These are phyloP conservation scores for Aspergillus sp. DNA, from an alignment of 2,329 filamentous ascomycete genomes.

Conservation along the genomic window DNA sequence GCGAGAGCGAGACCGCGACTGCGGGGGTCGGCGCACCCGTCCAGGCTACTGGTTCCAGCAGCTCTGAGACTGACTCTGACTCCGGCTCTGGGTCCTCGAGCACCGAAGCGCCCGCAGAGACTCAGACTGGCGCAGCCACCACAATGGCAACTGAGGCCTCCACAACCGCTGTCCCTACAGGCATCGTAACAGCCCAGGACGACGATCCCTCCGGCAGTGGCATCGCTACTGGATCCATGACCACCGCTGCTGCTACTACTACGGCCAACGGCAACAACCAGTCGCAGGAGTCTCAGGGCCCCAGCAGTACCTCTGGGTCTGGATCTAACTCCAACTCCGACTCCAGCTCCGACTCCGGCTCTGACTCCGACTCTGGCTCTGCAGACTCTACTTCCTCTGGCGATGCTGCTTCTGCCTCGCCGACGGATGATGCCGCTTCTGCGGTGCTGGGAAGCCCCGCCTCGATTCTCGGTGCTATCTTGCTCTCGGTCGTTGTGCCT, in stretches of 20 bases:
- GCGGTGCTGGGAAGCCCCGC: neutral
- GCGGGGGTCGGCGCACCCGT: neutral
- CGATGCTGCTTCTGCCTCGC: constrained; percentile 7
- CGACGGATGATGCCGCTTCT: constrained; percentile 14
- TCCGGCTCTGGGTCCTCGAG: neutral
- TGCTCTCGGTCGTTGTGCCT: constrained; percentile 9
- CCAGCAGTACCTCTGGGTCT: neutral
- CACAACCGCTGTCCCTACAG: constrained; percentile 4
- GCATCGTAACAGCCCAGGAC: constrained; percentile 20
- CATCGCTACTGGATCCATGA: neutral
- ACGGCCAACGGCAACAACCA: neutral
- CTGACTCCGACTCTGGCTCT: neutral
- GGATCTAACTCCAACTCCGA: neutral
- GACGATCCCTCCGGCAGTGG: constrained; percentile 14
- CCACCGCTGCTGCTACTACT: neutral
- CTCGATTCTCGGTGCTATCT: constrained; percentile 18
- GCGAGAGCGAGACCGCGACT: no score
- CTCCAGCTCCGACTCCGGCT: neutral
- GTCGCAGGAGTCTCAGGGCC: neutral
- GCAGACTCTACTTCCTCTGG: neutral
- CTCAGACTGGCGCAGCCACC: neutral
- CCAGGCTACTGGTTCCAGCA: neutral
- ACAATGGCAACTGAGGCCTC: neutral
- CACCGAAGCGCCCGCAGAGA: neutral
- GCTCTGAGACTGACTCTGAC: neutral